Evolutionary conservation across 1,284 basidiomycete species (phyloP), one percentile per base, ranked within the genome.

Genomic region (Moesziomyces globuligerus): DNA sequence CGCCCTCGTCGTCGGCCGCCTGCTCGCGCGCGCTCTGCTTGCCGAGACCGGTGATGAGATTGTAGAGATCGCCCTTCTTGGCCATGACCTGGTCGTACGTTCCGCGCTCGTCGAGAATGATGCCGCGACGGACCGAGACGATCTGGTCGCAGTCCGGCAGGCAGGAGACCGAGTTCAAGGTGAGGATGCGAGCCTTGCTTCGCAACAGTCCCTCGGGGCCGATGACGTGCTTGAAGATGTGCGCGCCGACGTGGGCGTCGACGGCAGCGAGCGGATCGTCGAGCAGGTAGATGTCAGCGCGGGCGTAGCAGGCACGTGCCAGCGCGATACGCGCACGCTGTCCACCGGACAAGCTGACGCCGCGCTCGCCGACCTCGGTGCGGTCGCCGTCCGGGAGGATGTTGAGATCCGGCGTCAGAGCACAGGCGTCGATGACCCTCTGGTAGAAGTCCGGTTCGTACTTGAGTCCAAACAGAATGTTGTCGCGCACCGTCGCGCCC

Each of bases 211-310:
- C 56, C 20, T 76, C 59, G 7, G 61, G 75, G 18, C 78, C 49
- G 34, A 82, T 79, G 23, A 75, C 75, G 45, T 79, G 75, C 42
- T 76, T 66, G 67, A 82, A 81, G 46, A 83, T 73, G 40, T 76
- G 73, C 25, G 81, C 80, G 29, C 75, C 81, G 32, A 83, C 82
- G 37, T 81, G 79, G 7, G 83, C 80, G 48, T 83, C 81, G 40
- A 66, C 67, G n/a, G 90, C 90, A 47, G 89, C 90, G 2, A 91
- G 85, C 1, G 90, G 89, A 76, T 91, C 90, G 76, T 91, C 90
- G 57, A 91, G 85, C 23, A 90, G 84, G 20, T 76, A 58, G 25
- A 91, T 84, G 54, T 91, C 89, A 2, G 90, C 88, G 57, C 90
- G 83, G 73, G 85, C 88, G 78, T 92, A 92, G 3, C 91, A 83